Percentiles rank a stretch among this genome's conserved stretches.
phyloP scores from a whole-genome alignment of 140 eudicot genomes.

The Senecio squalidus region DNA sequence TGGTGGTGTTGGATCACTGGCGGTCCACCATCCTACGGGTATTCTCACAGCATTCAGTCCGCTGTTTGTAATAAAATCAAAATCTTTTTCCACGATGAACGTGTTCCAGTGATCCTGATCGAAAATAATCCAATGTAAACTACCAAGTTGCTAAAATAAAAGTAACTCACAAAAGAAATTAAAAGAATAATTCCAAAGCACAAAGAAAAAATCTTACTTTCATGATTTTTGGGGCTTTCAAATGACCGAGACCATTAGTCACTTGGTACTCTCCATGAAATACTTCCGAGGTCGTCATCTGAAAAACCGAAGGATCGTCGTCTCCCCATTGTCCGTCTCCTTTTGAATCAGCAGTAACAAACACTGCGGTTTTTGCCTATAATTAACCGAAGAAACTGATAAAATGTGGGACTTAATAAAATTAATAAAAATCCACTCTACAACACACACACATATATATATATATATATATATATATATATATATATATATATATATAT shows the following conservation, averaged over 20 bases:
- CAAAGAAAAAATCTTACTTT: conserved; percentile 26
- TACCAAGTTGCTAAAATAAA: neutral
- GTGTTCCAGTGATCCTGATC: conserved; percentile 67
- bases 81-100: conserved; percentile 64
- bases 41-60: conserved; percentile 70
- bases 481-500: no score
- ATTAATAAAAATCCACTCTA: no score
- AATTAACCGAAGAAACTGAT: neutral
- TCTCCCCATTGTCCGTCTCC: conserved; percentile 52
- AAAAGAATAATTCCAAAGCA: neutral
- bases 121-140: neutral
- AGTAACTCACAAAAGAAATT: no score
- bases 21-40: conserved; percentile 96
- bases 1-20: conserved; percentile 67
- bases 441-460: no score
- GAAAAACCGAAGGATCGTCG: conserved; percentile 59
- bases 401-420: no score
- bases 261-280: conserved; percentile 67
- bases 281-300: conserved; percentile 11
- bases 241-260: conserved; percentile 61
- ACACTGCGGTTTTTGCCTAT: conserved; percentile 51
- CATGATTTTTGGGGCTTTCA: conserved; percentile 57
- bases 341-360: conserved; percentile 58
- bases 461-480: no score
- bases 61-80: conserved; percentile 47